A percentile compares a stretch with the other conserved stretches of the same genome.
Conservation (phyloP, 1,139 yeast genomes). For the Hyphopichia pseudoburtonii region DNA sequence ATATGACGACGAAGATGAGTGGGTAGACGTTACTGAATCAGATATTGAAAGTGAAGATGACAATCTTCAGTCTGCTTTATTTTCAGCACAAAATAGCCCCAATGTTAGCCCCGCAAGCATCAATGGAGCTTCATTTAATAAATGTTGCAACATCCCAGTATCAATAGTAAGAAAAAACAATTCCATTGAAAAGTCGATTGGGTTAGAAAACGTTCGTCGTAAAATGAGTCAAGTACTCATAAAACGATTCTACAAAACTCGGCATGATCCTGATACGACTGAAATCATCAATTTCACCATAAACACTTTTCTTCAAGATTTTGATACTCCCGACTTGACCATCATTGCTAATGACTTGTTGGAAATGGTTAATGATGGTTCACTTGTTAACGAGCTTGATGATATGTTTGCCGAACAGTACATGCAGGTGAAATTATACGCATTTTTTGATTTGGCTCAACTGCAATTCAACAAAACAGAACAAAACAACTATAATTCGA, state of each 20-base stretch:
- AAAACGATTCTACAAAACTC: conserved; percentile 5
- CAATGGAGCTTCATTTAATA: neutral
- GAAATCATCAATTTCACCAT: conserved; percentile 5
- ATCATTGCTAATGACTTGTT: conserved; percentile 9
- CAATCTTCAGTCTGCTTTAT: too few relatives aligned
- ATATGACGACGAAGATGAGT: neutral
- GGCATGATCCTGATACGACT: conserved; percentile 1
- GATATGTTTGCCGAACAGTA: conserved; percentile 5
- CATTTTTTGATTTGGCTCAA: conserved; percentile 2
- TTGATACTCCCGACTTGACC: conserved; percentile 7
- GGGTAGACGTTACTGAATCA: neutral
- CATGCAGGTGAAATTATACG: conserved; percentile 6
- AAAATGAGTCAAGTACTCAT: neutral
- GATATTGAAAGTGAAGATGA: too few relatives aligned
- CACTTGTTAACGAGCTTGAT: conserved; percentile 9
- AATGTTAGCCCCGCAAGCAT: neutral
- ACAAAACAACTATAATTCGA: too few relatives aligned
- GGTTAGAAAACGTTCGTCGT: neutral
- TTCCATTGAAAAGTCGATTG: neutral
- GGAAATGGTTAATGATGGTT: conserved; percentile 5
- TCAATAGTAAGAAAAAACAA: too few relatives aligned
- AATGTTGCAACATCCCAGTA: neutral
- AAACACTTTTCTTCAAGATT: conserved; percentile 8
- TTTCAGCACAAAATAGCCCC: too few relatives aligned
- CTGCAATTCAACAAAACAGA: neutral